These are phyloP conservation scores for Podaxis sp. DNA, from an alignment of 768 basidiomycete genomes.

Conservation along the genomic window DNA sequence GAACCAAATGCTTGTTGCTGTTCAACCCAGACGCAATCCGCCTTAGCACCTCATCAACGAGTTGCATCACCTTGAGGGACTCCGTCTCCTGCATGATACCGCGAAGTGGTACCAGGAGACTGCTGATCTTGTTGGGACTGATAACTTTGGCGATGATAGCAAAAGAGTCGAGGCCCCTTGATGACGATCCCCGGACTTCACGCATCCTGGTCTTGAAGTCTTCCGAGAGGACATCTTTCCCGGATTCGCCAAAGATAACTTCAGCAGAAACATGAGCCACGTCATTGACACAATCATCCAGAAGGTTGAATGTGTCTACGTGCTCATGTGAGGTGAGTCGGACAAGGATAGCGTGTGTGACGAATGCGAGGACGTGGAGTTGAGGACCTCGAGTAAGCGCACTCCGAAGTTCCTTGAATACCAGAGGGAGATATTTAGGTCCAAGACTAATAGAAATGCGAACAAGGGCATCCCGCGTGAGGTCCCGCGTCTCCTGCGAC, in stretches of 20 bases:
- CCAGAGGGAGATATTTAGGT: slow-evolving; percentile 63
- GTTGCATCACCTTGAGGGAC: slow-evolving; percentile 71
- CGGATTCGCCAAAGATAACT: slow-evolving; percentile 92
- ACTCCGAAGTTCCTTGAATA: slow-evolving; percentile 76
- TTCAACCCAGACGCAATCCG: slow-evolving; percentile 83
- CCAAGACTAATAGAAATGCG: slow-evolving; percentile 75
- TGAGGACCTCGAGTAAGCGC: slow-evolving; percentile 91
- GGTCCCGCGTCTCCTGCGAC: slow-evolving; percentile 88
- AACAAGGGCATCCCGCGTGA: slow-evolving; percentile 77
- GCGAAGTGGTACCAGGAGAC: slow-evolving; percentile 72
- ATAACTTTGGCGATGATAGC: slow-evolving; percentile 74
- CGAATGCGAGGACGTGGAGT: slow-evolving; percentile 86
- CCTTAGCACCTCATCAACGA: slow-evolving; percentile 85
- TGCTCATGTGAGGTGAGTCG: slow-evolving; percentile 64
- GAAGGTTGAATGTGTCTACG: slow-evolving; percentile 46
- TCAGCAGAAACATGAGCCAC: slow-evolving; percentile 79
- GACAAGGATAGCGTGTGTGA: slow-evolving; percentile 76
- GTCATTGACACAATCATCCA: slow-evolving; percentile 78
- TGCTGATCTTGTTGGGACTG: slow-evolving; percentile 71
- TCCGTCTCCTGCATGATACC: slow-evolving; percentile 85
- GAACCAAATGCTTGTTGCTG: slow-evolving; percentile 66
- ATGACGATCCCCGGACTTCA: slow-evolving; percentile 79
- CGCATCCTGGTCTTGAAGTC: slow-evolving; percentile 94
- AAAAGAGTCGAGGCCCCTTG: slow-evolving; percentile 86
- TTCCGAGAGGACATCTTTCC: slow-evolving; percentile 80